Conservation (phyloP, 495 filamentous ascomycete genomes). For the Hapsidospora chrysogenum region DNA sequence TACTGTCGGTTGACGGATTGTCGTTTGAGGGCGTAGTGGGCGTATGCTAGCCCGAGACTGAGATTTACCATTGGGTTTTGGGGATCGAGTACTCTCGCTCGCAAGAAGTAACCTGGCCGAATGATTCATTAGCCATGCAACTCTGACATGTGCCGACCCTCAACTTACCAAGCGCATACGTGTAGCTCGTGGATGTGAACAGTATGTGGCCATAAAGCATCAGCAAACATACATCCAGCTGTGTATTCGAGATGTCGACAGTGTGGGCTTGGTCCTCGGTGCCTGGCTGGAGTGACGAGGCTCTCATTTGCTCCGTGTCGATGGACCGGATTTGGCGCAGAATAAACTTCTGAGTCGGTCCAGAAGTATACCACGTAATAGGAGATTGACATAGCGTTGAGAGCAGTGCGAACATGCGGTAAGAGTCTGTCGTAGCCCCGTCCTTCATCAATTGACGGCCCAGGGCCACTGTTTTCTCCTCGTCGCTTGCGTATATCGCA, state of each 20-base stretch:
- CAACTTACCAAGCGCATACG: slow-evolving; percentile 53
- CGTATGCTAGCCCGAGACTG: slow-evolving; percentile 52
- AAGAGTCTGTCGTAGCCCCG: slow-evolving; percentile 70
- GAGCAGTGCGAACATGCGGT: slow-evolving; percentile 60
- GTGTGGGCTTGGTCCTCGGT: no score
- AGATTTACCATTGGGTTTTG: slow-evolving; percentile 64
- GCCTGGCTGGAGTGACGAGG: slow-evolving; percentile 12
- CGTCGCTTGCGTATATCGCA: slow-evolving; percentile 63
- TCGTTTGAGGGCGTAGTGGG: slow-evolving; percentile 74
- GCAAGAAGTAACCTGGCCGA: slow-evolving; percentile 59
- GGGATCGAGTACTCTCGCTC: slow-evolving; percentile 66
- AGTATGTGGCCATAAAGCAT: slow-evolving; percentile 82
- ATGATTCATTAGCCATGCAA: neutral
- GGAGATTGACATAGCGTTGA: slow-evolving; percentile 46
- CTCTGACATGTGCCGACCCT: neutral
- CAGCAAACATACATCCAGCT: slow-evolving; percentile 46
- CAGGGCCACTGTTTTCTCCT: slow-evolving; percentile 50
- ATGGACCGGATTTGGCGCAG: slow-evolving; percentile 81
- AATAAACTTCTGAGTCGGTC: slow-evolving; percentile 68
- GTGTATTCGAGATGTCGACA: slow-evolving; percentile 17
- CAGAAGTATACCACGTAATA: slow-evolving; percentile 40
- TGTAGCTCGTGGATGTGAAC: slow-evolving; percentile 59
- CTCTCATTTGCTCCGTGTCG: slow-evolving; percentile 30
- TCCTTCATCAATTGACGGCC: slow-evolving; percentile 74
- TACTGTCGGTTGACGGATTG: slow-evolving; percentile 82